A percentile compares a stretch with the other conserved stretches of the same genome.
phyloP scores from a whole-genome alignment of 2,329 filamentous ascomycete genomes.

The Penicillium freii region DNA sequence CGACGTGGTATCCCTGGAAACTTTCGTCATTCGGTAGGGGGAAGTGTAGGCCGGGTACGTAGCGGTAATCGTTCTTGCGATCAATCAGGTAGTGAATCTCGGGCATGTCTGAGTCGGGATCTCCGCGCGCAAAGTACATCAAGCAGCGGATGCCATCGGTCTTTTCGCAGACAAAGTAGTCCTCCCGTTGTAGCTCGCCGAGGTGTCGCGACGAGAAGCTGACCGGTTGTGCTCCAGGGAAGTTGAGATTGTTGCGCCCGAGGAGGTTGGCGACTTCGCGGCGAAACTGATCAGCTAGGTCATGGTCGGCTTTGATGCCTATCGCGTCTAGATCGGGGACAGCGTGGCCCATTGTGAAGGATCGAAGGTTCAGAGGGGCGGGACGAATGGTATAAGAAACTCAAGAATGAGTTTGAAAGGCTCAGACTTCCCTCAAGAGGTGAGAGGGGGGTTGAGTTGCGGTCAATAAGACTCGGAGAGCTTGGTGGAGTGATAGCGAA shows the following conservation, averaged over 20 bases:
- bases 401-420: neutral
- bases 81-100: conserved; percentile 93
- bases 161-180: conserved; percentile 98
- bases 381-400: too few relatives aligned
- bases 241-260: conserved; percentile 64
- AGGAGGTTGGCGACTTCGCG: conserved; percentile 73
- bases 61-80: conserved; percentile 97
- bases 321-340: conserved; percentile 44
- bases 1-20: conserved; percentile 65
- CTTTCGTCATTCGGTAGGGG: conserved; percentile 65
- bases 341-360: conserved; percentile 36
- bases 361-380: neutral
- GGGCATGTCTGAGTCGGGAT: conserved; percentile 54
- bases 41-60: conserved; percentile 75
- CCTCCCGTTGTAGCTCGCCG: conserved; percentile 73
- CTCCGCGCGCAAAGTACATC: conserved; percentile 71
- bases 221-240: conserved; percentile 91
- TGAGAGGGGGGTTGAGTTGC: neutral
- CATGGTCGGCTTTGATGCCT: conserved; percentile 64
- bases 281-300: conserved; percentile 63
- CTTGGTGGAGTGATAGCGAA: conserved; percentile 9
- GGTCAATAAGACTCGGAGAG: conserved; percentile 10
- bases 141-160: conserved; percentile 94
- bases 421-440: neutral
- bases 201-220: conserved; percentile 83